Conservation (phyloP, 352 stramenopile genomes). For the Phytopythium mirpurense region DNA sequence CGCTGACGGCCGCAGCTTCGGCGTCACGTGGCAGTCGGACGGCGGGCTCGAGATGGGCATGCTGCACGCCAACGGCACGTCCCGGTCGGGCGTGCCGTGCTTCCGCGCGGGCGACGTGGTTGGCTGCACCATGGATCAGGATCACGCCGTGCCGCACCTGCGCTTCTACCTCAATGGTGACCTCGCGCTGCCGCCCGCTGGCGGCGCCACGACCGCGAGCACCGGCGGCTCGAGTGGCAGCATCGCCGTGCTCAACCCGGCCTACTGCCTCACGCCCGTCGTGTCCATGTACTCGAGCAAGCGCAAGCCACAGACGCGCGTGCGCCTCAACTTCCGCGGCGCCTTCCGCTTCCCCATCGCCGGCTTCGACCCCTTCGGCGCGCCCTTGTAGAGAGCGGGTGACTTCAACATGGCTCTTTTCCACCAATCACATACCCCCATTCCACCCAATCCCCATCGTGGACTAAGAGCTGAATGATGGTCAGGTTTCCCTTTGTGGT, state of each 20-base stretch:
- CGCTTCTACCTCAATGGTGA: slow-evolving; percentile 76
- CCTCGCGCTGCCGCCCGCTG: slow-evolving; percentile 37
- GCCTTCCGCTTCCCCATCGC: slow-evolving; percentile 61
- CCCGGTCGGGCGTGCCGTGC: slow-evolving; percentile 53
- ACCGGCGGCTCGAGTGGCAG: background rate
- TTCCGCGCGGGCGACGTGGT: slow-evolving; percentile 68
- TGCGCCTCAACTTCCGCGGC: slow-evolving; percentile 76
- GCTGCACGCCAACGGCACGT: slow-evolving; percentile 62
- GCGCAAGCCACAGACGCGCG: slow-evolving; percentile 61
- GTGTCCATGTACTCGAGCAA: slow-evolving; percentile 77
- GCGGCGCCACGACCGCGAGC: background rate
- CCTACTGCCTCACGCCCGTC: slow-evolving; percentile 56
- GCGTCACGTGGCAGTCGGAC: slow-evolving; percentile 72
- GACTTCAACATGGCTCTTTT: background rate
- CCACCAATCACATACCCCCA: slow-evolving; percentile 9
- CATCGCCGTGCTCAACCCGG: slow-evolving; percentile 48
- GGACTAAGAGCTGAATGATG: no score
- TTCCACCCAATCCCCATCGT: background rate
- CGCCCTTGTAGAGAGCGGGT: slow-evolving; percentile 42
- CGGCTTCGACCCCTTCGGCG: slow-evolving; percentile 68
- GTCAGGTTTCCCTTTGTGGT: no score
- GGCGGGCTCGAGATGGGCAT: slow-evolving; percentile 71
- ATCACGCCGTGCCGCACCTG: slow-evolving; percentile 53
- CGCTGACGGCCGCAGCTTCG: slow-evolving; percentile 51
- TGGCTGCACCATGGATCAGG: slow-evolving; percentile 73